Percentiles rank a stretch among this genome's conserved stretches.
Evolutionary conservation across 1,284 basidiomycete species (phyloP).

Genomic region (Moesziomyces parantarcticus): DNA sequence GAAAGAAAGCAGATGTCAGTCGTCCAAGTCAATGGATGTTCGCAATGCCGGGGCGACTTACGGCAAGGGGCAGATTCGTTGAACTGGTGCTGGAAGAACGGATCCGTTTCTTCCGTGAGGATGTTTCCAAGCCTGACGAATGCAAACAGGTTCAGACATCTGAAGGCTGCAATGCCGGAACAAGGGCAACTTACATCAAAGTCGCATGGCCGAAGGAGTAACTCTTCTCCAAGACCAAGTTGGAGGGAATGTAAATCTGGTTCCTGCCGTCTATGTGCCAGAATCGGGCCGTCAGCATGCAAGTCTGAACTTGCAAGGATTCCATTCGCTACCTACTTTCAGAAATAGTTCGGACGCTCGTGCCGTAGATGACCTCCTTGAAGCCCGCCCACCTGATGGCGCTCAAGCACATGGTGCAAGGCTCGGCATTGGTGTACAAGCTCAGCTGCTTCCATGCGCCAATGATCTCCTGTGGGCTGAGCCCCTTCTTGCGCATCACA

Average conservation of each 20-base stretch:
- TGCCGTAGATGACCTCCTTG: slow-evolving; percentile 57
- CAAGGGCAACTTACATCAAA: slow-evolving; percentile 23
- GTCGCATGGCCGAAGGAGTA: slow-evolving; percentile 54
- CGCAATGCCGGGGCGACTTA: slow-evolving; percentile 1
- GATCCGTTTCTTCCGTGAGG: slow-evolving; percentile 53
- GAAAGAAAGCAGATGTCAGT: neutral
- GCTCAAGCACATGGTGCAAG: slow-evolving; percentile 57
- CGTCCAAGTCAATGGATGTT: neutral
- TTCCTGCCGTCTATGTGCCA: slow-evolving; percentile 30
- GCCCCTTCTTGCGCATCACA: slow-evolving; percentile 38
- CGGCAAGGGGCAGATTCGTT: slow-evolving; percentile 56
- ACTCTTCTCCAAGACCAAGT: slow-evolving; percentile 48
- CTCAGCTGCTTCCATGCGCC: slow-evolving; percentile 45
- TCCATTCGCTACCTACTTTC: slow-evolving; percentile 15
- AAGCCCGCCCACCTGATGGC: slow-evolving; percentile 58
- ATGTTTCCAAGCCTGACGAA: slow-evolving; percentile 41
- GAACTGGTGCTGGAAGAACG: slow-evolving; percentile 51
- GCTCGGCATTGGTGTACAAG: slow-evolving; percentile 55
- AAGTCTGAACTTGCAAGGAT: neutral
- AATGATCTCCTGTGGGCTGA: slow-evolving; percentile 47
- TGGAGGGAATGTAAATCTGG: slow-evolving; percentile 61
- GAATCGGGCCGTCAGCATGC: neutral
- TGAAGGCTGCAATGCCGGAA: neutral
- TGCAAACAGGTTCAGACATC: neutral
- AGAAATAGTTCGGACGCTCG: slow-evolving; percentile 52